Conservation (phyloP, 2,329 filamentous ascomycete species). For the Annulohypoxylon truncatum region DNA sequence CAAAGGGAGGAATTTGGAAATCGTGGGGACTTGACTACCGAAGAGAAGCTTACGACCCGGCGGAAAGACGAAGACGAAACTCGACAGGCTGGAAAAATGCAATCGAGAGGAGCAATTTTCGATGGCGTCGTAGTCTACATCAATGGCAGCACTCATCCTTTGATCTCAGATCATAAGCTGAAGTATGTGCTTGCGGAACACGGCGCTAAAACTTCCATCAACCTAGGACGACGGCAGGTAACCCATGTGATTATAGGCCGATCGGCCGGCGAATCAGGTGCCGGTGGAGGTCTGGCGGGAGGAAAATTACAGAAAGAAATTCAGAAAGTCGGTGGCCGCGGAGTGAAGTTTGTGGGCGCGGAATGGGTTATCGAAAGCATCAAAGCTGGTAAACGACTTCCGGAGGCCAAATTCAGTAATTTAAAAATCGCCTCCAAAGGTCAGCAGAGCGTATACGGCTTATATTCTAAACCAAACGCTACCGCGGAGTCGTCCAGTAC, state of each 20-base stretch:
- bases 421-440: slow-evolving; percentile 70
- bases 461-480: slow-evolving; percentile 53
- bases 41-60: slow-evolving; percentile 45
- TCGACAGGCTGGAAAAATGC: slow-evolving; percentile 60
- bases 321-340: slow-evolving; percentile 71
- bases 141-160: slow-evolving; percentile 85
- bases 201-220: slow-evolving; percentile 77
- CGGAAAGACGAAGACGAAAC: slow-evolving; percentile 51
- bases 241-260: slow-evolving; percentile 87
- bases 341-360: slow-evolving; percentile 81
- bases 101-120: slow-evolving; percentile 68
- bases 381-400: slow-evolving; percentile 76
- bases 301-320: slow-evolving; percentile 88
- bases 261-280: slow-evolving; percentile 63
- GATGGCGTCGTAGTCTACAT: slow-evolving; percentile 80
- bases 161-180: slow-evolving; percentile 86
- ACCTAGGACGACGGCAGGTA: slow-evolving; percentile 77
- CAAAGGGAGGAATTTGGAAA: slow-evolving; percentile 22
- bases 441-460: slow-evolving; percentile 72
- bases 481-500: slow-evolving; percentile 19
- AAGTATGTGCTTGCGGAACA: slow-evolving; percentile 81
- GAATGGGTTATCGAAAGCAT: slow-evolving; percentile 92
- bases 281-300: slow-evolving; percentile 79
- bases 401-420: slow-evolving; percentile 77
- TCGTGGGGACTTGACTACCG: slow-evolving; percentile 28